Percentiles rank a stretch among this genome's conserved stretches.
phyloP scores from a whole-genome alignment of 2,329 filamentous ascomycete genomes.

The Nothopassalora personata region DNA sequence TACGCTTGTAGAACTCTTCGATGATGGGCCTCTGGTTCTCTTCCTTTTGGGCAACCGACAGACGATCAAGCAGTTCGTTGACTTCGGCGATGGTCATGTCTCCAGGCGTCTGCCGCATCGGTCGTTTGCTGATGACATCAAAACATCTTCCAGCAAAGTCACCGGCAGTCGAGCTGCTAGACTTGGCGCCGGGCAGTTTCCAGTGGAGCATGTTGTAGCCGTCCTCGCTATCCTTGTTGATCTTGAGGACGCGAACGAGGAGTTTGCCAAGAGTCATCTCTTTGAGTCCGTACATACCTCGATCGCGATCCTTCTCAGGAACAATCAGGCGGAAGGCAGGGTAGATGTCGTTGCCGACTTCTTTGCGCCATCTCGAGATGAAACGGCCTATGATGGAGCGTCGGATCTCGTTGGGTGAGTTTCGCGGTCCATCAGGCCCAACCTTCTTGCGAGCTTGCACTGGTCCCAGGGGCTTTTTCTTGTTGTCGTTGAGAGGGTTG shows the following conservation, averaged over 20 bases:
- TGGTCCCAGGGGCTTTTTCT: constrained; percentile 60
- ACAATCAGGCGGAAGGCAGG: constrained; percentile 87
- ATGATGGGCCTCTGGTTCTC: constrained; percentile 79
- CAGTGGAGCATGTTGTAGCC: constrained; percentile 80
- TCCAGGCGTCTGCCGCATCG: constrained; percentile 67
- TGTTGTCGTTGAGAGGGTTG: constrained; percentile 72
- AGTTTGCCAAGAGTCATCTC: constrained; percentile 86
- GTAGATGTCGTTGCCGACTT: constrained; percentile 89
- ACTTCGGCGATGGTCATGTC: constrained; percentile 84
- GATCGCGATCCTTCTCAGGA: constrained; percentile 86
- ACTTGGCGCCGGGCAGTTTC: constrained; percentile 74
- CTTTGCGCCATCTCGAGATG: constrained; percentile 76
- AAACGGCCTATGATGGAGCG: constrained; percentile 79
- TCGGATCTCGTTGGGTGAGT: constrained; percentile 66
- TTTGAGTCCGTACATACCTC: constrained; percentile 89
- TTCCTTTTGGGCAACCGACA: constrained; percentile 72
- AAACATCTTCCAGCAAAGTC: constrained; percentile 89
- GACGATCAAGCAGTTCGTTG: constrained; percentile 74
- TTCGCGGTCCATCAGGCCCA: constrained; percentile 48
- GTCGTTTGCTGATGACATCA: constrained; percentile 78
- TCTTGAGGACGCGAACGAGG: constrained; percentile 87
- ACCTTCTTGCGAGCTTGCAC: constrained; percentile 52
- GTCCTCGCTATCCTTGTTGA: constrained; percentile 85
- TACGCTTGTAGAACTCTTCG: constrained; percentile 75
- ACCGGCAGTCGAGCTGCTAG: constrained; percentile 64